Evolutionary conservation across 495 filamentous ascomycete species (phyloP), one percentile per base, ranked within the genome.

Genomic region (Trichocladium uniseriatum): DNA sequence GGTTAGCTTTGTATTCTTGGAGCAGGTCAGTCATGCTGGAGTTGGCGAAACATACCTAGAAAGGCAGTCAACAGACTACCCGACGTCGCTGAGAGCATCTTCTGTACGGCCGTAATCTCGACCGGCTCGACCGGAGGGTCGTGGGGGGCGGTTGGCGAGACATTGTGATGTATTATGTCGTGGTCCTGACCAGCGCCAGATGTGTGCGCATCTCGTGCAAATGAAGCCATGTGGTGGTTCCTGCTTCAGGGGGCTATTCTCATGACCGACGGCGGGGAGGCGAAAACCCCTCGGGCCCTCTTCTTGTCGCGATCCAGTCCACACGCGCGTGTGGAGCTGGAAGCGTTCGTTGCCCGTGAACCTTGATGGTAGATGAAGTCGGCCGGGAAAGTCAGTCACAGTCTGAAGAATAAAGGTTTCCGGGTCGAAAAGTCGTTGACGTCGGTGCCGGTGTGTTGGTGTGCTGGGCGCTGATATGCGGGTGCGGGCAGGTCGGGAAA

Each of bases 1-100:
- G 6, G 45, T 50, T 39, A 53, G 45, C 31, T 32, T 11, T 32
- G 9, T 11, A 14, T 32, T 11, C 59, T 40, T 52, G 51, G 24
- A 31, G 43, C n/a, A 28, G 24, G 37, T 14, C 21, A 34, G 16
- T 42, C 34, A 13, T 13, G 6, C 20, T 20, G 14, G 6, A 19
- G 16, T 16, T 18, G 43, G 24, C 18, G 44, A n/a, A 11, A 64
- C 78, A 49, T 77, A 95, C 91, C 90, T 44, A 97, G 75, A 11
- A 98, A 68, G 24, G 86, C 88, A 9, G 92, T 97, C 44, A 97
- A 67, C 51, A 97, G 68, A 61, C 89, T 96, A 18, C 92, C 92
- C 9, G 81, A 83, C 15, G 89, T 88, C 7, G 92, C 92, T 49
- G 91, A 95, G 28, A 92, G 62, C 94, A 98, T 98, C 69, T 87